Evolutionary conservation across 2,329 filamentous ascomycete genomes (phyloP).

Genomic region (Nannizzia gypsea): DNA sequence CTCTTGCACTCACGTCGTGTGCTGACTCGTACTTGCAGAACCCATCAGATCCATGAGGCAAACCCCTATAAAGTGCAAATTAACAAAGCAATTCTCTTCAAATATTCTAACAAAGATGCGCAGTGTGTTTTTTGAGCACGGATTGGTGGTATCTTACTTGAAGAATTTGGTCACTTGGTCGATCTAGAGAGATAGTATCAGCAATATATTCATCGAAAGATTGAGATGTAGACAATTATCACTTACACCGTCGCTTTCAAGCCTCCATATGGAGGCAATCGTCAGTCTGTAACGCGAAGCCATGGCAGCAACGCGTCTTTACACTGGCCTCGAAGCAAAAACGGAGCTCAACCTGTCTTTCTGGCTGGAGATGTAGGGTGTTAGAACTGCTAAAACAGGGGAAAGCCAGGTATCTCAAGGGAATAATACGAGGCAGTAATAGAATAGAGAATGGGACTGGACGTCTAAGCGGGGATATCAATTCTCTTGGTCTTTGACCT

Average conservation of each 20-base stretch:
- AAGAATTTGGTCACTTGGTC: neutral
- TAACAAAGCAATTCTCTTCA: conserved; percentile 6
- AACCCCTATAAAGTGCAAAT: neutral
- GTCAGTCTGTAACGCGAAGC: conserved; percentile 16
- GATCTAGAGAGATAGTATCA: neutral
- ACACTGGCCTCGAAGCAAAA: neutral
- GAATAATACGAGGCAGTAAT: neutral
- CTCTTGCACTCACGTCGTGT: conserved; percentile 17
- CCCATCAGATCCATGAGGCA: neutral
- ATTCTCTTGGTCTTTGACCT: neutral
- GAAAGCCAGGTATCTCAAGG: neutral
- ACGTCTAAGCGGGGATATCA: neutral
- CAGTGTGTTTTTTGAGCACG: neutral
- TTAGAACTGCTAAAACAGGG: neutral
- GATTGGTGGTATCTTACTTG: neutral
- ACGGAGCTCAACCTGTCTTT: neutral
- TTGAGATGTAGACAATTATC: neutral
- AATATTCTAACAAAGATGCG: neutral
- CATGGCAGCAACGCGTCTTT: conserved; percentile 6
- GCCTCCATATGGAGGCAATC: conserved; percentile 24
- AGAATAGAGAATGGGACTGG: neutral
- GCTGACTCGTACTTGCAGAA: conserved; percentile 18
- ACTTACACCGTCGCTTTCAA: conserved; percentile 24
- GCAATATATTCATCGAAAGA: neutral
- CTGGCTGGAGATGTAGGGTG: neutral